phyloP scores from a whole-genome alignment of 2,329 filamentous ascomycete genomes.

The Sarocladium kiliense region DNA sequence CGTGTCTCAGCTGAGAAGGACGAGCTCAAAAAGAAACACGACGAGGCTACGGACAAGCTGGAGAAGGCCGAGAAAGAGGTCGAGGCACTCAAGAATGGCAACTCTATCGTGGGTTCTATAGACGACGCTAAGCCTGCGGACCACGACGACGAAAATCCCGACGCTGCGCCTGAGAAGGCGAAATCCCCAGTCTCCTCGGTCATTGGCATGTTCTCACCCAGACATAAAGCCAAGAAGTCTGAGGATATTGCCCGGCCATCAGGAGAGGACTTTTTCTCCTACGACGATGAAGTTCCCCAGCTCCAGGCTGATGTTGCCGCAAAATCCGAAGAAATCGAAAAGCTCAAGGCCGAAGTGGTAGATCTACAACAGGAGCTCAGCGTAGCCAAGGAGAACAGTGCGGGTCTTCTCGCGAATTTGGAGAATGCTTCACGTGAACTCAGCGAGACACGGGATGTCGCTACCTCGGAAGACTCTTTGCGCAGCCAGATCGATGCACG shows the following conservation, averaged over 20 bases:
- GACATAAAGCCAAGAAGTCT: constrained; percentile 31
- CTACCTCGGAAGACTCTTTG: constrained; percentile 36
- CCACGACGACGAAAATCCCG: constrained; percentile 28
- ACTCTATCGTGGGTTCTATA: constrained; percentile 12
- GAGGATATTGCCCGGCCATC: constrained; percentile 18
- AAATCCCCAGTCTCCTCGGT: constrained; percentile 45
- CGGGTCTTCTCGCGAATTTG: constrained; percentile 60
- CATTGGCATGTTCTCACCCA: constrained; percentile 44
- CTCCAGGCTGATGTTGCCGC: constrained; percentile 70
- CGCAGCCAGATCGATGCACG: constrained; percentile 45
- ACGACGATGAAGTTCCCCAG: constrained; percentile 79
- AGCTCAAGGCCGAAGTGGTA: constrained; percentile 64
- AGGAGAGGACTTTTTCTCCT: constrained; percentile 78
- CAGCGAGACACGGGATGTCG: constrained; percentile 37
- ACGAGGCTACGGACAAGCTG: constrained; percentile 61
- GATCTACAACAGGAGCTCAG: constrained; percentile 65
- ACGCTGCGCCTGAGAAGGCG: constrained; percentile 19
- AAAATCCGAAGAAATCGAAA: constrained; percentile 65
- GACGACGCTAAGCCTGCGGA: constrained; percentile 16
- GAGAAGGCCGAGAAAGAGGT: constrained; percentile 58
- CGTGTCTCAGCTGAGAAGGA: constrained; percentile 79
- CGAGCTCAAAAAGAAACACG: constrained; percentile 68
- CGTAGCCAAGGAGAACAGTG: constrained; percentile 64
- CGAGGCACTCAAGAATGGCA: constrained; percentile 37
- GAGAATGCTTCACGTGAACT: constrained; percentile 64